These are phyloP conservation scores for Candida arabinofermentans DNA, from an alignment of 805 yeast species.

Conservation along the genomic window DNA sequence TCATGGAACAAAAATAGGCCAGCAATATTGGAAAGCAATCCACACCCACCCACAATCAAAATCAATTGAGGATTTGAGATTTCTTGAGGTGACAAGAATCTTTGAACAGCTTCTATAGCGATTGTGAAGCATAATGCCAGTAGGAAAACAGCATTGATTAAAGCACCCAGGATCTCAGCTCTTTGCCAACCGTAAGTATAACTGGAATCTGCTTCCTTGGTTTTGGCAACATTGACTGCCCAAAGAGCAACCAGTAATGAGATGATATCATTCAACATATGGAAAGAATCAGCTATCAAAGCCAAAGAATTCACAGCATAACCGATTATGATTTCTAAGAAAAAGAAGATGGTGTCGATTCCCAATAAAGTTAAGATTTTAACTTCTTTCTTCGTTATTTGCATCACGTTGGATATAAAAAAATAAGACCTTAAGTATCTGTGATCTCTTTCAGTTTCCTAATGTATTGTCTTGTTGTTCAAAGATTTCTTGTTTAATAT, in stretches of 20 bases:
- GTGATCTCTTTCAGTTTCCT: too few species aligned
- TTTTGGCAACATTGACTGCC: slow-evolving; percentile 91
- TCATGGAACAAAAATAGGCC: slow-evolving; percentile 90
- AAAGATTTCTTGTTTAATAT: too few species aligned
- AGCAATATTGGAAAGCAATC: slow-evolving; percentile 73
- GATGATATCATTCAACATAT: slow-evolving; percentile 93
- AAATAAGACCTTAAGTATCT: too few species aligned
- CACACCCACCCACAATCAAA: slow-evolving; percentile 76
- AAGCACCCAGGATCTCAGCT: slow-evolving; percentile 94
- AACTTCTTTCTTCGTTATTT: slow-evolving; percentile 47
- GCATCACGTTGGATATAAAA: slow-evolving; percentile 8
- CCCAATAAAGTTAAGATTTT: slow-evolving; percentile 68
- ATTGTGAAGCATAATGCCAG: slow-evolving; percentile 91
- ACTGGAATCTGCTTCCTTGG: slow-evolving; percentile 74
- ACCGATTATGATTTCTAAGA: slow-evolving; percentile 80
- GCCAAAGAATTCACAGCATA: slow-evolving; percentile 94
- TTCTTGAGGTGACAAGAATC: slow-evolving; percentile 76
- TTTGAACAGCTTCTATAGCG: slow-evolving; percentile 86
- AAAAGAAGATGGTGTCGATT: slow-evolving; percentile 78
- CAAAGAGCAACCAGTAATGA: slow-evolving; percentile 87
- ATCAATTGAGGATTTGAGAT: slow-evolving; percentile 82
- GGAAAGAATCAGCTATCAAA: slow-evolving; percentile 93
- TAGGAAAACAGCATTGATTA: slow-evolving; percentile 88
- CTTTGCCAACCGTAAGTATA: slow-evolving; percentile 98
- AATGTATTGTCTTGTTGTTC: too few species aligned